A percentile compares a stretch with the other conserved stretches of the same genome.
Evolutionary conservation across 2,329 filamentous ascomycete genomes (phyloP).

Genomic region (Rhexocercosporidium sp.): DNA sequence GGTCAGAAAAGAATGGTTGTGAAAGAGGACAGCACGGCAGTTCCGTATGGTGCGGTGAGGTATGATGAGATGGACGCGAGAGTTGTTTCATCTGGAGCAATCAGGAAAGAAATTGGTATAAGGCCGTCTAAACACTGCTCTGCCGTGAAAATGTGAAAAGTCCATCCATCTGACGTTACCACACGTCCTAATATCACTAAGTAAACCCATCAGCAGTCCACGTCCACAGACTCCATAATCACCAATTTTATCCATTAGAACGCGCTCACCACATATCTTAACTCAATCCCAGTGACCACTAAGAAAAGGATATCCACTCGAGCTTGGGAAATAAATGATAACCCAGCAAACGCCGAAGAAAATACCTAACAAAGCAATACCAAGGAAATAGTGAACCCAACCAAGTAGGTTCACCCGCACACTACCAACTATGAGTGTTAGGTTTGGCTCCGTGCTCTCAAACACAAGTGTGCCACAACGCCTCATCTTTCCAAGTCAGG

Average conservation of each 20-base stretch:
- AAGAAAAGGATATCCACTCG: not conserved
- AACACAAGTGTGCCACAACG: not conserved
- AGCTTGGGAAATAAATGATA: not conserved
- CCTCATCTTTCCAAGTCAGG: not conserved
- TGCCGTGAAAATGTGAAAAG: not conserved
- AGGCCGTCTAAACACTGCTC: not conserved
- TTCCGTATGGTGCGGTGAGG: too few relatives aligned
- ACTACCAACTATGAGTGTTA: too few relatives aligned
- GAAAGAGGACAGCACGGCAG: too few relatives aligned
- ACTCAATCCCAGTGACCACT: not conserved
- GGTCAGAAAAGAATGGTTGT: too few relatives aligned
- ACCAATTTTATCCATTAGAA: not conserved
- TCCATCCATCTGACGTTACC: not conserved
- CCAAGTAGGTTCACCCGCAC: too few relatives aligned
- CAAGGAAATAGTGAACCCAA: not conserved
- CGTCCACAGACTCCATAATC: not conserved
- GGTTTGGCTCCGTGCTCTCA: too few relatives aligned
- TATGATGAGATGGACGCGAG: not conserved
- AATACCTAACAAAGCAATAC: not conserved
- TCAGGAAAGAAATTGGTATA: conserved; percentile 7
- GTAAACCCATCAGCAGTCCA: not conserved
- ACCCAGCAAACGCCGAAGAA: not conserved
- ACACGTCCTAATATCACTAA: not conserved
- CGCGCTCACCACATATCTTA: not conserved
- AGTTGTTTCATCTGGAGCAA: not conserved